Evolutionary conservation across 139 green algal species (phyloP).

Genomic region (Closterium sp.): DNA sequence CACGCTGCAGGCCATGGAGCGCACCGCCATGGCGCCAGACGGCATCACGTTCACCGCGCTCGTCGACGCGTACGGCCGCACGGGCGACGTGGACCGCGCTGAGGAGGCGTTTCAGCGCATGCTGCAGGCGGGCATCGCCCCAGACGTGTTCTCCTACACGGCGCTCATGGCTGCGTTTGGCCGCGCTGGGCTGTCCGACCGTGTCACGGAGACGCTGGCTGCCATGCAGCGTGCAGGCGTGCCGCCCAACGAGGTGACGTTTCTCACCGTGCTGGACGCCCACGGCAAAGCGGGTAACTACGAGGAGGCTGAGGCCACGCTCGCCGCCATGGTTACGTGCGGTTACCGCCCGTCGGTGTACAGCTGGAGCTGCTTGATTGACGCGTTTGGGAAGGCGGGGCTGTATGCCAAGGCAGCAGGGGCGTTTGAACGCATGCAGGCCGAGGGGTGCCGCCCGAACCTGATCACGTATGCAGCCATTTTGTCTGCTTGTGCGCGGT

Average conservation of each 20-base stretch:
- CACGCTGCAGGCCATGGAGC: constrained; percentile 16
- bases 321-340: constrained; percentile 23
- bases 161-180: constrained; percentile 24
- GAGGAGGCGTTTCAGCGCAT: constrained; percentile 30
- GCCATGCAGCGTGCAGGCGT: constrained; percentile 21
- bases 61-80: constrained; percentile 48
- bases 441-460: constrained; percentile 30
- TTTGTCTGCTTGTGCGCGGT: constrained; percentile 30
- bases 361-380: constrained; percentile 32
- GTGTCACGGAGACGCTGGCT: not conserved
- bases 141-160: constrained; percentile 40
- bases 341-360: constrained; percentile 36
- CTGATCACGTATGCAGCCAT: constrained; percentile 48
- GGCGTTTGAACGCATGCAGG: constrained; percentile 33
- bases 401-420: constrained; percentile 20
- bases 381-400: constrained; percentile 34
- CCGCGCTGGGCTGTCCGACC: not conserved
- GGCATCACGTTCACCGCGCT: constrained; percentile 37
- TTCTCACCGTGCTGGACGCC: constrained; percentile 41
- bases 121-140: not conserved
- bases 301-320: constrained; percentile 23
- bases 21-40: constrained; percentile 9
- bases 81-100: constrained; percentile 11
- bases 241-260: constrained; percentile 43
- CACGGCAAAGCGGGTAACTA: constrained; percentile 26